Evolutionary conservation across 2,329 filamentous ascomycete species (phyloP).

Genomic region (Trichocomaceae sp.): DNA sequence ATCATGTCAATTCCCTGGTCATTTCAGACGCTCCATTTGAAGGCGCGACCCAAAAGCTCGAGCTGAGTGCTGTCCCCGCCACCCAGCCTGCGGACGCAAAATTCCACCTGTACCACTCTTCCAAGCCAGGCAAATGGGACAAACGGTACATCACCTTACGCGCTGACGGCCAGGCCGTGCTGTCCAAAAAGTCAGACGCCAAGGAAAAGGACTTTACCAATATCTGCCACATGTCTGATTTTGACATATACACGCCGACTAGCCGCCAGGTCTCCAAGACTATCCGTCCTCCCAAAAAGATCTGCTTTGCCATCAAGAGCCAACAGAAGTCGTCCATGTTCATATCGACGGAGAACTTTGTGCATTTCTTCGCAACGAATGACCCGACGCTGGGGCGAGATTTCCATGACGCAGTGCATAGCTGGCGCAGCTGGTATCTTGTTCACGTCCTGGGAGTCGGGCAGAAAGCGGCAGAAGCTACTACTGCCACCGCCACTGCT

Average conservation of each 20-base stretch:
- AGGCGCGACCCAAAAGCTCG: constrained; percentile 43
- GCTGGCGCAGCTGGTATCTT: constrained; percentile 88
- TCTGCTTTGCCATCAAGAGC: constrained; percentile 83
- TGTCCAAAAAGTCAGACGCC: constrained; percentile 57
- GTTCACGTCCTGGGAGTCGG: constrained; percentile 62
- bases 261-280: constrained; percentile 60
- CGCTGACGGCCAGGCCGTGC: constrained; percentile 62
- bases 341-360: constrained; percentile 72
- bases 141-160: constrained; percentile 74
- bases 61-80: constrained; percentile 57
- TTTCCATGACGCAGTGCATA: constrained; percentile 67
- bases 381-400: constrained; percentile 59
- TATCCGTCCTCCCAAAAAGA: constrained; percentile 75
- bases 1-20: constrained; percentile 67
- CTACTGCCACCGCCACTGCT: constrained; percentile 10
- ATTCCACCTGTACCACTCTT: constrained; percentile 72
- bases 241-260: constrained; percentile 79
- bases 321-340: constrained; percentile 86
- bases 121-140: constrained; percentile 77
- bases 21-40: constrained; percentile 57
- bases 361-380: constrained; percentile 84
- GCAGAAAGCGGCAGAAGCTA: constrained; percentile 29
- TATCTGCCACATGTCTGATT: constrained; percentile 82
- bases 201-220: constrained; percentile 60
- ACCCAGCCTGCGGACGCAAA: constrained; percentile 60